A percentile compares a stretch with the other conserved stretches of the same genome.
Conservation (phyloP, 1,284 basidiomycete species). For the Marasmius fiardii region DNA sequence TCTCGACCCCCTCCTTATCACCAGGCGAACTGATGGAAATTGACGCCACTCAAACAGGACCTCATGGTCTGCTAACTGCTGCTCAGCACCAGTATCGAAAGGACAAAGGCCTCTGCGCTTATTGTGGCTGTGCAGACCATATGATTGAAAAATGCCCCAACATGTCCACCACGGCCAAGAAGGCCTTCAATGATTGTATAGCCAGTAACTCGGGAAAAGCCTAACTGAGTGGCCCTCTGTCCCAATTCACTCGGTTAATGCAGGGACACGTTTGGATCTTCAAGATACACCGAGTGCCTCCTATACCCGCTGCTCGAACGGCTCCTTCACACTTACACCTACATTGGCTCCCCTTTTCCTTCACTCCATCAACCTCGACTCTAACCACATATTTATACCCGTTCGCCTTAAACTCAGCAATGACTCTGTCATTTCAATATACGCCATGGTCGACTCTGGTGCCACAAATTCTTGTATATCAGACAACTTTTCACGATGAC, state of each 20-base stretch:
- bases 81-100: background rate
- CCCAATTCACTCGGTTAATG: conserved; percentile 6
- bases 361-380: conserved; percentile 6
- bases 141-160: background rate
- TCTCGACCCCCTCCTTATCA: background rate
- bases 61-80: background rate
- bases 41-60: background rate
- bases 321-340: background rate
- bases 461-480: too few relatives aligned
- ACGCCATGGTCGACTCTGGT: too few relatives aligned
- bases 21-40: background rate
- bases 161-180: too few relatives aligned
- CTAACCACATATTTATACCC: conserved; percentile 28
- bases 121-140: background rate
- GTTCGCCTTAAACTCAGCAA: too few relatives aligned
- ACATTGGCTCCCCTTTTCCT: conserved; percentile 3
- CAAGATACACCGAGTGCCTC: background rate
- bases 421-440: too few relatives aligned
- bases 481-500: too few relatives aligned
- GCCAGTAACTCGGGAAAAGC: conserved; percentile 8
- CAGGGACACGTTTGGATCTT: background rate
- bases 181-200: background rate
- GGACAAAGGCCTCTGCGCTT: background rate
- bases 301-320: background rate
- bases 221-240: conserved; percentile 3